Conservation (phyloP, 2,329 filamentous ascomycete species). For the Botryotinia convoluta region DNA sequence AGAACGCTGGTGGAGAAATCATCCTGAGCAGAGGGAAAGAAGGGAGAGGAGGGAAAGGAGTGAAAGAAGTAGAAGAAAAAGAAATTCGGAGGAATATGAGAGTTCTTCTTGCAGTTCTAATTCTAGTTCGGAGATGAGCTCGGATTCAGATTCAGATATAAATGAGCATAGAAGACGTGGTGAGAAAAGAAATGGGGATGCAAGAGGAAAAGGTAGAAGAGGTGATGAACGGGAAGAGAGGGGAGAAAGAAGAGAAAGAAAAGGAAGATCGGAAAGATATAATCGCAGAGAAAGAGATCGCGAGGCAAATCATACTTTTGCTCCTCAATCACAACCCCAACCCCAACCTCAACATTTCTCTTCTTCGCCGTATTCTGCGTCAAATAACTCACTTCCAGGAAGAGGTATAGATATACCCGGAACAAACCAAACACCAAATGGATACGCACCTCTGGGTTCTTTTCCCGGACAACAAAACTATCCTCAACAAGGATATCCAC, state of each 20-base stretch:
- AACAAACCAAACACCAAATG: background rate
- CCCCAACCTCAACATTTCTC: background rate
- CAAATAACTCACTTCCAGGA: background rate
- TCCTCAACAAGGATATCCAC: background rate
- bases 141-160: background rate
- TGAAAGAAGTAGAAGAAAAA: background rate
- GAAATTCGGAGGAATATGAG: background rate
- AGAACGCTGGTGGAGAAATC: slow-evolving; percentile 25
- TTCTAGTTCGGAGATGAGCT: background rate
- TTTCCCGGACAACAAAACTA: slow-evolving; percentile 2
- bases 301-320: background rate
- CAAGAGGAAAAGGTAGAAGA: background rate
- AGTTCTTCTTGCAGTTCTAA: background rate
- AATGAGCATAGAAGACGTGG: background rate
- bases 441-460: slow-evolving; percentile 4
- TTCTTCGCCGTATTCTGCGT: background rate
- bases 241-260: background rate
- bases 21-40: background rate
- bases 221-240: background rate
- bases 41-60: background rate
- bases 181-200: background rate
- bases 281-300: slow-evolving; percentile 2
- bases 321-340: background rate
- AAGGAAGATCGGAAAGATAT: background rate
- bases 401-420: background rate